A percentile compares a stretch with the other conserved stretches of the same genome.
Conservation (phyloP, 2,329 filamentous ascomycete genomes). For the Neofusicoccum sp. region DNA sequence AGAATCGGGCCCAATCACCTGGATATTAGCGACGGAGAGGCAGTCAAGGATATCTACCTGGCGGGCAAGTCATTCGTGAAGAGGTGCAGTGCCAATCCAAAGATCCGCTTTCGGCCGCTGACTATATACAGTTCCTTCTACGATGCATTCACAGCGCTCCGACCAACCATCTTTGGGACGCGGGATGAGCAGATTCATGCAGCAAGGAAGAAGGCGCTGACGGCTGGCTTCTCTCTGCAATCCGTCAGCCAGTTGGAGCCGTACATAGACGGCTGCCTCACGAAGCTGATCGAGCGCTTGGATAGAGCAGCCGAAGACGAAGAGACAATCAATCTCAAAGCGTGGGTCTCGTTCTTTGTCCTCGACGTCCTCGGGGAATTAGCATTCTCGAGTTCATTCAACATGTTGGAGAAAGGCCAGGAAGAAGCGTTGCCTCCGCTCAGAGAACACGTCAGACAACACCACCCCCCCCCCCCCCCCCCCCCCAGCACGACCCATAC, state of each 20-base stretch:
- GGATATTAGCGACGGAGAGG: slow-evolving; percentile 7
- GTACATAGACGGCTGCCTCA: slow-evolving; percentile 9
- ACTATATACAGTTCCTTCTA: not conserved
- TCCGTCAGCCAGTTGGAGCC: slow-evolving; percentile 15
- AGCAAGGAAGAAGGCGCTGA: not conserved
- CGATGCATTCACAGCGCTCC: slow-evolving; percentile 1
- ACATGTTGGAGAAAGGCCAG: slow-evolving; percentile 6
- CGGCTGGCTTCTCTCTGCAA: slow-evolving; percentile 16
- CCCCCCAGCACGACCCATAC: no score
- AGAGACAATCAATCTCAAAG: slow-evolving; percentile 14
- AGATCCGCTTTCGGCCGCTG: not conserved
- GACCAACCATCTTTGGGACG: slow-evolving; percentile 4
- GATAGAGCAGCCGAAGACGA: not conserved
- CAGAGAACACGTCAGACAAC: slow-evolving; percentile 1
- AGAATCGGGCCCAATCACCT: slow-evolving; percentile 3
- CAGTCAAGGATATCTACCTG: not conserved
- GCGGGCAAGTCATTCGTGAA: not conserved
- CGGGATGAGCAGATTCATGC: slow-evolving; percentile 9
- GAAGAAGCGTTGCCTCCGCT: slow-evolving; percentile 4
- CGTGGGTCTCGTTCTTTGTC: slow-evolving; percentile 17
- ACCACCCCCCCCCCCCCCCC: not conserved
- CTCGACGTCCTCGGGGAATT: slow-evolving; percentile 22
- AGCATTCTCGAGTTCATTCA: slow-evolving; percentile 12
- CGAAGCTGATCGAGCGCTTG: not conserved
- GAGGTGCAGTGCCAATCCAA: not conserved